These are phyloP conservation scores for Ustilago cynodontis DNA, from an alignment of 1,284 basidiomycete genomes.

Conservation along the genomic window DNA sequence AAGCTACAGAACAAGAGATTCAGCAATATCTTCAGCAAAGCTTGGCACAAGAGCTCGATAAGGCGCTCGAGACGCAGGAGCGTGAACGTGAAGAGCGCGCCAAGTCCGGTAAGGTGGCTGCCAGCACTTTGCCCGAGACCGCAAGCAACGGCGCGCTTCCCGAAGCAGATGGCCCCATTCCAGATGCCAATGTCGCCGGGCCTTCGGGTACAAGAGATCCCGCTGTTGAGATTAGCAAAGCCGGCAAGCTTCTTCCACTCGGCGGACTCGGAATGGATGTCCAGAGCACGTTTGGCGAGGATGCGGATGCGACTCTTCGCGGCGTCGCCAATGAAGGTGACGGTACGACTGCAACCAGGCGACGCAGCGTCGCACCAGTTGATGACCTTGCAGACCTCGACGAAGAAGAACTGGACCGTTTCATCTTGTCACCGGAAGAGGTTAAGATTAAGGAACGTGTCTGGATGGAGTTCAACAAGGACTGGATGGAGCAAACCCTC, in stretches of 20 bases:
- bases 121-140: not conserved
- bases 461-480: conserved; percentile 95
- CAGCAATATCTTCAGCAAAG: conserved; percentile 56
- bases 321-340: conserved; percentile 36
- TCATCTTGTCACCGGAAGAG: conserved; percentile 84
- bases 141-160: not conserved
- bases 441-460: conserved; percentile 90
- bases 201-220: conserved; percentile 23
- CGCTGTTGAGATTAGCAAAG: conserved; percentile 41
- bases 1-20: conserved; percentile 63
- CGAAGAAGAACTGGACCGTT: conserved; percentile 90
- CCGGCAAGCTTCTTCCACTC: conserved; percentile 47
- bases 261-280: conserved; percentile 59
- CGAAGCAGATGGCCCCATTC: not conserved
- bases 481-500: conserved; percentile 83
- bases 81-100: conserved; percentile 55
- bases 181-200: conserved; percentile 16
- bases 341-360: conserved; percentile 9
- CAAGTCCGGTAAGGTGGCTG: conserved; percentile 32
- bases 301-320: conserved; percentile 5
- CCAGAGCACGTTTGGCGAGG: conserved; percentile 35
- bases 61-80: conserved; percentile 56
- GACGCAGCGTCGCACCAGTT: conserved; percentile 21
- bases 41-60: conserved; percentile 55
- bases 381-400: conserved; percentile 74